Evolutionary conservation across 2,329 filamentous ascomycete species (phyloP).

Genomic region (Beauveria pseudobassiana): DNA sequence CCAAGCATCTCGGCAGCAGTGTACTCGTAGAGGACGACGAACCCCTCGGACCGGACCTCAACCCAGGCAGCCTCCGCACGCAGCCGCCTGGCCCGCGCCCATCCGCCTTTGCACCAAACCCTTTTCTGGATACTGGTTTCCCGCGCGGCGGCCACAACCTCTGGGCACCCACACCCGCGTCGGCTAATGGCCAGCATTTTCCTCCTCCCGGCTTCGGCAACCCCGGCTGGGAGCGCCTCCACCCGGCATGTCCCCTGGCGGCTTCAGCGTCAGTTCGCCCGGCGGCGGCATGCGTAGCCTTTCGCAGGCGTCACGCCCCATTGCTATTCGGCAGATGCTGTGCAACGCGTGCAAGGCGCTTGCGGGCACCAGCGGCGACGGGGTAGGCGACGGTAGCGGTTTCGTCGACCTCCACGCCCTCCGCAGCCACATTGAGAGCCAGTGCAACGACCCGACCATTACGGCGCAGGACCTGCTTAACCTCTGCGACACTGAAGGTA

Average conservation of each 20-base stretch:
- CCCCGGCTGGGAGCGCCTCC: slow-evolving; percentile 29
- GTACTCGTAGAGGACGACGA: slow-evolving; percentile 75
- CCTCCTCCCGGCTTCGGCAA: slow-evolving; percentile 41
- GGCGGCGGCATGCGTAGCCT: slow-evolving; percentile 23
- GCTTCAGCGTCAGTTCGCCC: slow-evolving; percentile 27
- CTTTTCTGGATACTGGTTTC: slow-evolving; percentile 36
- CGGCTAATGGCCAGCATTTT: slow-evolving; percentile 26
- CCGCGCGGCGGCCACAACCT: slow-evolving; percentile 27
- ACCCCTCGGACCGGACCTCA: slow-evolving; percentile 32
- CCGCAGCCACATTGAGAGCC: slow-evolving; percentile 57
- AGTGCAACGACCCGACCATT: slow-evolving; percentile 30
- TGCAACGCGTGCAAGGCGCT: slow-evolving; percentile 70
- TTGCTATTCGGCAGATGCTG: slow-evolving; percentile 64
- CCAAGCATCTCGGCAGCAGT: slow-evolving; percentile 80
- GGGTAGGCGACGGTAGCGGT: slow-evolving; percentile 40
- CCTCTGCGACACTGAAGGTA: slow-evolving; percentile 88
- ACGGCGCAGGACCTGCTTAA: slow-evolving; percentile 64
- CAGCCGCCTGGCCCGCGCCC: slow-evolving; percentile 42
- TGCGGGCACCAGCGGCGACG: slow-evolving; percentile 21
- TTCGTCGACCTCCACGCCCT: slow-evolving; percentile 64
- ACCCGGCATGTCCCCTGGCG: slow-evolving; percentile 23
- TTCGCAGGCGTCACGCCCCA: slow-evolving; percentile 51
- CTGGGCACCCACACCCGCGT: slow-evolving; percentile 32
- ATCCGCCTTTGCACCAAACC: slow-evolving; percentile 32
- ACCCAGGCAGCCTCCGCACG: slow-evolving; percentile 32